These are phyloP conservation scores for Globisporangium alternatum DNA, from an alignment of 352 stramenopile genomes.

Conservation along the genomic window DNA sequence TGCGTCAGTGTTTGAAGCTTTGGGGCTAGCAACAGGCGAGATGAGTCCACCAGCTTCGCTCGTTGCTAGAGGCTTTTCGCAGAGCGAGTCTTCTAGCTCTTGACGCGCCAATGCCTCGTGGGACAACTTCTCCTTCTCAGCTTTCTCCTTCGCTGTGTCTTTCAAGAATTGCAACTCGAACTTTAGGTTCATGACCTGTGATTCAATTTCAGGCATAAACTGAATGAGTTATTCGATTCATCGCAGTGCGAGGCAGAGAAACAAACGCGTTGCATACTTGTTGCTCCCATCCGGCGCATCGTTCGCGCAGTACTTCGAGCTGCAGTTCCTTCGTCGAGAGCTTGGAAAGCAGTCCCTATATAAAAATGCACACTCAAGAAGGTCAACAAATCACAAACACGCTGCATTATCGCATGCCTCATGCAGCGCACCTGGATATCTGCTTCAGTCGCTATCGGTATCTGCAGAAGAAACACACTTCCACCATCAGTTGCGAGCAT, in stretches of 20 bases:
- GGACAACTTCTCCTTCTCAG: slow-evolving; percentile 16
- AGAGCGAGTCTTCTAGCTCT: slow-evolving; percentile 8
- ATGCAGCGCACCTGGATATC: slow-evolving; percentile 12
- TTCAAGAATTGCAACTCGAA: slow-evolving; percentile 47
- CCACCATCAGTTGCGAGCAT: background rate
- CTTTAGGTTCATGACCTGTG: slow-evolving; percentile 44
- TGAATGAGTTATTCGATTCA: background rate
- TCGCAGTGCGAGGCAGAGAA: background rate
- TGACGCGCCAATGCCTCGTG: slow-evolving; percentile 11
- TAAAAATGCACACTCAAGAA: background rate
- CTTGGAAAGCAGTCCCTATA: slow-evolving; percentile 24
- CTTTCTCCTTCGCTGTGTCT: slow-evolving; percentile 28
- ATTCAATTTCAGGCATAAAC: slow-evolving; percentile 4
- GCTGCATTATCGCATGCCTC: background rate
- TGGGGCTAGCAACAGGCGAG: slow-evolving; percentile 6
- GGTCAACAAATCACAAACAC: background rate
- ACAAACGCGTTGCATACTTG: slow-evolving; percentile 18
- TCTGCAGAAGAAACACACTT: background rate
- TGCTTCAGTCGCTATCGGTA: slow-evolving; percentile 15
- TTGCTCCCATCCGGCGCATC: slow-evolving; percentile 43
- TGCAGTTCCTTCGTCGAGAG: slow-evolving; percentile 37
- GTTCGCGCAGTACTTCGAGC: slow-evolving; percentile 33
- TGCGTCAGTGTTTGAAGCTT: slow-evolving; percentile 2
- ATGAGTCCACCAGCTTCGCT: background rate
- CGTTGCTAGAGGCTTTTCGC: background rate